These are phyloP conservation scores for Parsonsia alboflavescens DNA, from an alignment of 257 asterid genomes.

Conservation along the genomic window DNA sequence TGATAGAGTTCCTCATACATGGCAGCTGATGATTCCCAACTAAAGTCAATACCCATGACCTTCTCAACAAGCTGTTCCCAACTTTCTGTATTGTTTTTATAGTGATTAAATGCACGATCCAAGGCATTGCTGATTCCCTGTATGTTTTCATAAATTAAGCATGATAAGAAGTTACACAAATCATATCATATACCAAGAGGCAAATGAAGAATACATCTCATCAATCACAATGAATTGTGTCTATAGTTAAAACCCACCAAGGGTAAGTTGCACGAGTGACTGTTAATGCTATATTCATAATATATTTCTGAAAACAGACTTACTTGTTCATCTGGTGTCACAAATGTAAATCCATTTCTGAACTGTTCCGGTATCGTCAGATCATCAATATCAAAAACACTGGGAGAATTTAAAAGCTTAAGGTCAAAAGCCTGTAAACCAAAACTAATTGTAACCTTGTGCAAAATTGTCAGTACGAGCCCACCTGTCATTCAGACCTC, in stretches of 20 bases:
- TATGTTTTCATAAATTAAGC: background rate
- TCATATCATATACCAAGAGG: background rate
- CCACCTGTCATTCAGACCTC: constrained; percentile 95
- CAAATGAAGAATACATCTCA: background rate
- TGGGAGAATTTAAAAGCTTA: constrained; percentile 33
- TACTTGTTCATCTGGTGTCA: constrained; percentile 79
- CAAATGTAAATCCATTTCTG: constrained; percentile 88
- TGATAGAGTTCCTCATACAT: constrained; percentile 76
- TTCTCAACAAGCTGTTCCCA: constrained; percentile 75
- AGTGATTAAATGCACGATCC: constrained; percentile 70
- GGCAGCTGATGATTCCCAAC: constrained; percentile 87
- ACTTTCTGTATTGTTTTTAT: constrained; percentile 38
- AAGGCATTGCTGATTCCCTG: constrained; percentile 70
- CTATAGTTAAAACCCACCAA: background rate
- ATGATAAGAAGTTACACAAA: background rate
- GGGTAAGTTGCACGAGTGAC: background rate
- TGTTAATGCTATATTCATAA: background rate
- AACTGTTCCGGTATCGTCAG: constrained; percentile 61
- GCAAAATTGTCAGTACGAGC: constrained; percentile 13
- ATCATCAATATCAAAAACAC: constrained; percentile 89
- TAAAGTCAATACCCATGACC: constrained; percentile 83
- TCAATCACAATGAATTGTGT: background rate
- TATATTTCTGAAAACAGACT: background rate
- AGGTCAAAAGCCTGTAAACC: constrained; percentile 9
- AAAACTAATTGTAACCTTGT: background rate